Percentiles rank a stretch among this genome's conserved stretches.
These are phyloP conservation scores for Pseudogymnoascus sp. DNA, from an alignment of 2,329 filamentous ascomycete genomes.

Conservation along the genomic window DNA sequence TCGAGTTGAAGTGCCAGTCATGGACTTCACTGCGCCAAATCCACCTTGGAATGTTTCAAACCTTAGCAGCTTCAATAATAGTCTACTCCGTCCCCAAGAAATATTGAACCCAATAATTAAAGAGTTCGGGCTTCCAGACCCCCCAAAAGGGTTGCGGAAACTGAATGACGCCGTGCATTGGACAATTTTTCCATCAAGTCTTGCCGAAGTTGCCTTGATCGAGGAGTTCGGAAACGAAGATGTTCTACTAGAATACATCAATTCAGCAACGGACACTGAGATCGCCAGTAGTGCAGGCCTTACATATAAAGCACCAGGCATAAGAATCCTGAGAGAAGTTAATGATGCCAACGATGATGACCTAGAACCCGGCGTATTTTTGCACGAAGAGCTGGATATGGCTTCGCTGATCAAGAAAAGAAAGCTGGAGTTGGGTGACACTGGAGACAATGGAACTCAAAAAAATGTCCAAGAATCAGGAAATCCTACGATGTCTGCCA, in stretches of 20 bases:
- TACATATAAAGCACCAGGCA: conserved; percentile 39
- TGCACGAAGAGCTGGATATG: conserved; percentile 26
- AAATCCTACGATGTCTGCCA: not conserved
- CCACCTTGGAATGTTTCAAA: conserved; percentile 38
- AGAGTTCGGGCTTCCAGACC: conserved; percentile 25
- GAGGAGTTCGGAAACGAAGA: conserved; percentile 36
- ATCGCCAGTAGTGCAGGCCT: conserved; percentile 33
- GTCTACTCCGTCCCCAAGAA: conserved; percentile 20
- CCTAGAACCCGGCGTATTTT: conserved; percentile 25
- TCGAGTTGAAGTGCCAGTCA: conserved; percentile 39
- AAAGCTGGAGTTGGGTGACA: conserved; percentile 24
- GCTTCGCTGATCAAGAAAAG: conserved; percentile 33
- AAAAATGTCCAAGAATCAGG: conserved; percentile 9
- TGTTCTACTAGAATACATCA: conserved; percentile 30
- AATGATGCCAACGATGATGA: conserved; percentile 32
- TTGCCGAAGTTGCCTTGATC: conserved; percentile 31
- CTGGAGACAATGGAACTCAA: conserved; percentile 2
- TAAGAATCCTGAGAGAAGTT: conserved; percentile 37
- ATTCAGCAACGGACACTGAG: conserved; percentile 24
- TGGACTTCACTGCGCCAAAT: conserved; percentile 35
- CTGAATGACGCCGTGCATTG: conserved; percentile 36
- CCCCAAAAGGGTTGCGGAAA: conserved; percentile 35
- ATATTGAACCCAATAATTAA: conserved; percentile 24
- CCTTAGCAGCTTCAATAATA: not conserved
- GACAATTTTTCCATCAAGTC: conserved; percentile 34